Evolutionary conservation across 371 early-diverging fungal species (phyloP).

Genomic region (Lichtheimia hyalospora): DNA sequence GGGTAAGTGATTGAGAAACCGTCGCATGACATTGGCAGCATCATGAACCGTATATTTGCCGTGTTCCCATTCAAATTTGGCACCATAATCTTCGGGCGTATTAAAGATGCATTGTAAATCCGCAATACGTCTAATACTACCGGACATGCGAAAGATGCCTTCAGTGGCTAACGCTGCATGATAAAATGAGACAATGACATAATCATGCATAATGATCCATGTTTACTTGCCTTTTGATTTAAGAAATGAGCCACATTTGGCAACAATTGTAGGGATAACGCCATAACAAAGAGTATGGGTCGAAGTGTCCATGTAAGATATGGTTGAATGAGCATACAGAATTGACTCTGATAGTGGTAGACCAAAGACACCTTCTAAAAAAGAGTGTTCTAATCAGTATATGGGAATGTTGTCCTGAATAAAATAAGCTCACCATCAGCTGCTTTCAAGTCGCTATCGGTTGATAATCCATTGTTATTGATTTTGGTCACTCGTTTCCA

Average conservation of each 20-base stretch:
- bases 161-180: conserved; percentile 25
- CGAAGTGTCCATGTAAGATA: conserved; percentile 31
- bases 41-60: conserved; percentile 60
- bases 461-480: background rate
- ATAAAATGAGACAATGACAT: no score
- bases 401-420: background rate
- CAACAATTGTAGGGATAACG: conserved; percentile 53
- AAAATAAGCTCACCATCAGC: background rate
- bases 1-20: conserved; percentile 63
- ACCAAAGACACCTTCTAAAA: conserved; percentile 34
- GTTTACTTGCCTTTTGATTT: conserved; percentile 48
- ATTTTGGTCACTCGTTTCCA: conserved; percentile 33
- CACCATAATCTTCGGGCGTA: conserved; percentile 52
- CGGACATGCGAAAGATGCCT: conserved; percentile 68
- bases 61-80: conserved; percentile 46
- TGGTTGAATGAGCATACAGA: conserved; percentile 34
- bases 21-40: conserved; percentile 65
- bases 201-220: background rate
- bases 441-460: background rate
- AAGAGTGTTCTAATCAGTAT: conserved; percentile 6
- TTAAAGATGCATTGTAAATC: conserved; percentile 59
- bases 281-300: conserved; percentile 34
- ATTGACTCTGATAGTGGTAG: conserved; percentile 34
- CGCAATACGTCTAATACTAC: conserved; percentile 60
- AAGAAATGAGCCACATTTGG: conserved; percentile 56